Base-by-base conservation (phyloP, 352 stramenopile species). In the Aphanomyces cochlioides region DNA sequence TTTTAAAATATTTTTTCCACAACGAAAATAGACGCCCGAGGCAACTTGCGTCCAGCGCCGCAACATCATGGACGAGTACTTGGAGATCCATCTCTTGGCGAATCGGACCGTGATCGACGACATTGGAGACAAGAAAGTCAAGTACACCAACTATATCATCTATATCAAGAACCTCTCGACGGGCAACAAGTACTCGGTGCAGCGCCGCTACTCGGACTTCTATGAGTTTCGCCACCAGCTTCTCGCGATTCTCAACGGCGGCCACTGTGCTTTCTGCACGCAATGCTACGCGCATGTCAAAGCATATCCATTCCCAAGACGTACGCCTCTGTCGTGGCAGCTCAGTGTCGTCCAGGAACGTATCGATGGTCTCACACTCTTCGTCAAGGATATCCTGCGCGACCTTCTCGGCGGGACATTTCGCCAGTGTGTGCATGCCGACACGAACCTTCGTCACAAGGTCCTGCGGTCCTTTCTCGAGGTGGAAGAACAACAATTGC, bases 81-180 rank as follows among this genome's bases (percentile, higher is more conserved):
- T 70, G 43, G 64, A 70, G 40, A 15, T 70, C 12, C 40, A 70
- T 28, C 45, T 70, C 43, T 40, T 59, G 37, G 64, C 64, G 5
- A 54, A 70, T 41, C 64, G 64, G 47, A 54, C 12, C 17, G 47
- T 37, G 7, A 38, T 57, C 39, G 64, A 83, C 38, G 61, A 58
- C 39, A 84, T 79, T 12, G 66, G 66, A 43, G 47, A 41, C 61
- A 79, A 80, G 13, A 74, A 88, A 34, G 21, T 19, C 7, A 90
- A 87, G 68, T 89, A 82, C 72, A 94, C 87, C n/a, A 85, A 91
- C 73, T 94, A 94, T 79, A 94, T 83, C 37, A 83, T 93, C 15
- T 86, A 89, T 66, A 83, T 94, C 71, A 83, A 84, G 65, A 94
- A 93, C 70, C 67, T 82, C 66, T 79, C 77, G 39, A 89, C 80